Evolutionary conservation across 352 stramenopile species (phyloP), one percentile per base, ranked within the genome.

Genomic region (Pythium periplocum): DNA sequence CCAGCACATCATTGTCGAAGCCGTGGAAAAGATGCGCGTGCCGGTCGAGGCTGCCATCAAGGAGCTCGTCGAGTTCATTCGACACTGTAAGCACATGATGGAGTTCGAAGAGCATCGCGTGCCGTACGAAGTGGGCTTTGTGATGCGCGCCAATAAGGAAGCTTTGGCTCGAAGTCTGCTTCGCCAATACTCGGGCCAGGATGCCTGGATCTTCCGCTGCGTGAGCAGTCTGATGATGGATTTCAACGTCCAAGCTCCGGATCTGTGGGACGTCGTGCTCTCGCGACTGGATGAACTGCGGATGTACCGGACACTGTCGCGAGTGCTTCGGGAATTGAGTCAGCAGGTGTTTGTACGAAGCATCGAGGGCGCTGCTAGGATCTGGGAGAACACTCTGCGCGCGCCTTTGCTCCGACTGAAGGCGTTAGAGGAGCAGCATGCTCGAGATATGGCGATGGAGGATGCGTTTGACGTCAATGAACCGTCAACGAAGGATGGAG

Each of bases 61-160:
- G 39, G 60, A 73, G 17, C 47, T 73, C 4, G 57, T 68, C 31
- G 54, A 66, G 11, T 66, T 61, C 37, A 63, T 69, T 48, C 60
- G 60, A 31, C 49, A 68, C 40, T 69, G 61, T 40, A 51, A 58
- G 35, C 61, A 74, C 44, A 66, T 78, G 54, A 59, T 70, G 11
- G n/a, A 55, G 1, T 72, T 78, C 17, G 69, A 78, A 45, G 69
- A 72, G 43, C 59, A 72, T 10, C 65, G 62, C 2, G 54, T 72
- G 33, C 69, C 69, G 11, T 66, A 71, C 45, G 62, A 71, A 17
- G 59, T 71, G 6, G 42, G 17, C 10, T 67, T 67, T 36, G 64
- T 78, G 45, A 60, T 78, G 35, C 51, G 59, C n/a, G 52, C 56
- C 26, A 63, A 73, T 30, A 78, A 78, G 36, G 61, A 66, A 47